Conservation (phyloP, 2,329 filamentous ascomycete species). For the Neofusicoccum ribis region DNA sequence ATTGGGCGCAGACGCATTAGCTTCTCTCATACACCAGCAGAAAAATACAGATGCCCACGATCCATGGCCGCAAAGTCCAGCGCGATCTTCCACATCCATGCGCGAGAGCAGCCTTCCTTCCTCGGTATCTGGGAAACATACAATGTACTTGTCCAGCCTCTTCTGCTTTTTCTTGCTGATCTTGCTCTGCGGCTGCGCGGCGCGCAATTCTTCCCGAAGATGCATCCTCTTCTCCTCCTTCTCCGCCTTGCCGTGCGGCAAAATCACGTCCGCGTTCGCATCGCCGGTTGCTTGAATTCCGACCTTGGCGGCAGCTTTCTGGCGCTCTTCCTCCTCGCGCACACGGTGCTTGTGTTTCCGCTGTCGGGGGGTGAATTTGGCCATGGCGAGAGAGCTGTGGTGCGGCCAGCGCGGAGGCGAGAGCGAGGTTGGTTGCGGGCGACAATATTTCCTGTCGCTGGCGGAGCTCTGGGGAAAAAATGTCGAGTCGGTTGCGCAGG, state of each 20-base stretch:
- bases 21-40: neutral
- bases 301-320: conserved; percentile 26
- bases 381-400: conserved; percentile 28
- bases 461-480: conserved; percentile 12
- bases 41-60: neutral
- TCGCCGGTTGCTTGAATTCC: conserved; percentile 46
- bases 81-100: neutral
- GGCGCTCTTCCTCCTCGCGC: conserved; percentile 53
- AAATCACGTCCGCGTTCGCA: conserved; percentile 54
- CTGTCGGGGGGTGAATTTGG: conserved; percentile 52
- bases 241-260: conserved; percentile 53
- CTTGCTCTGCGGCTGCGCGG: conserved; percentile 54
- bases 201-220: conserved; percentile 56
- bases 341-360: conserved; percentile 66
- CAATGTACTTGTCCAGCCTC: conserved; percentile 68
- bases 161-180: conserved; percentile 67
- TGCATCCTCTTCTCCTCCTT: conserved; percentile 54
- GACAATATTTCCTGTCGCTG: conserved; percentile 3
- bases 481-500: neutral
- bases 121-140: conserved; percentile 31
- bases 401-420: neutral
- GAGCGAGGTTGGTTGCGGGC: neutral
- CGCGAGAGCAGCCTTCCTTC: neutral
- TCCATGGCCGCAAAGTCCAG: neutral
- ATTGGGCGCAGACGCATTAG: conserved; percentile 12